These are phyloP conservation scores for Pseudoscleropodium purum DNA, from an alignment of 225 moss, liverwort and hornwort species.

Conservation along the genomic window DNA sequence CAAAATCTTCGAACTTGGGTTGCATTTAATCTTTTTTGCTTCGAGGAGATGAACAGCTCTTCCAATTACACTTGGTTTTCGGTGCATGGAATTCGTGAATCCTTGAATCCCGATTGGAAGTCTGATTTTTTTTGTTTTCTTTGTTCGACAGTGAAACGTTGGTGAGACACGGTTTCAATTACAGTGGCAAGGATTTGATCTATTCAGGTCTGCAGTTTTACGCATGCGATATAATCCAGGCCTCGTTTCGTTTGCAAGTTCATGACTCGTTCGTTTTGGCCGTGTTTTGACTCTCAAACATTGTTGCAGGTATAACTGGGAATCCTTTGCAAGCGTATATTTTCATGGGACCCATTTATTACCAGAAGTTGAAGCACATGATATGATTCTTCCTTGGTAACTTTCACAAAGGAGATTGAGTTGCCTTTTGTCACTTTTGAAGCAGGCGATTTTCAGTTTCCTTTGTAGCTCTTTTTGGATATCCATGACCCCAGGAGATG, in stretches of 20 bases:
- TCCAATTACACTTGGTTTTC: not conserved
- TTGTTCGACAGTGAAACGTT: constrained; percentile 60
- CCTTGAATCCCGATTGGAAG: not conserved
- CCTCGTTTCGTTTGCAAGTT: not conserved
- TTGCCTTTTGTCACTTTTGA: not conserved
- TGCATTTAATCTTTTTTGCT: not conserved
- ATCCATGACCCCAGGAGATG: too few relatives aligned
- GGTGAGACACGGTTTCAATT: constrained; percentile 89
- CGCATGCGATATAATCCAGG: not conserved
- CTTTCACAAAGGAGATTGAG: not conserved
- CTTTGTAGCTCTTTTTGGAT: too few relatives aligned
- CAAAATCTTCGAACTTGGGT: not conserved
- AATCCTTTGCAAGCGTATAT: constrained; percentile 92
- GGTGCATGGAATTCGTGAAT: not conserved
- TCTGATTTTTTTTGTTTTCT: not conserved
- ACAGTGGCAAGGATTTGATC: constrained; percentile 88
- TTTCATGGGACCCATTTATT: constrained; percentile 98
- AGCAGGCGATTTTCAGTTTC: not conserved
- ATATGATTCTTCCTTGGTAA: constrained; percentile 24
- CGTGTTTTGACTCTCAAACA: not conserved
- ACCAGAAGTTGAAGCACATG: constrained; percentile 98
- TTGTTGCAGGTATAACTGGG: constrained; percentile 72
- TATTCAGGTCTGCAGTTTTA: constrained; percentile 57
- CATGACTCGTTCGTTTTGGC: not conserved
- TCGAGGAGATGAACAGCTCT: not conserved